Evolutionary conservation across 139 green algal species (phyloP).

Genomic region (Picochlorum costavermella): DNA sequence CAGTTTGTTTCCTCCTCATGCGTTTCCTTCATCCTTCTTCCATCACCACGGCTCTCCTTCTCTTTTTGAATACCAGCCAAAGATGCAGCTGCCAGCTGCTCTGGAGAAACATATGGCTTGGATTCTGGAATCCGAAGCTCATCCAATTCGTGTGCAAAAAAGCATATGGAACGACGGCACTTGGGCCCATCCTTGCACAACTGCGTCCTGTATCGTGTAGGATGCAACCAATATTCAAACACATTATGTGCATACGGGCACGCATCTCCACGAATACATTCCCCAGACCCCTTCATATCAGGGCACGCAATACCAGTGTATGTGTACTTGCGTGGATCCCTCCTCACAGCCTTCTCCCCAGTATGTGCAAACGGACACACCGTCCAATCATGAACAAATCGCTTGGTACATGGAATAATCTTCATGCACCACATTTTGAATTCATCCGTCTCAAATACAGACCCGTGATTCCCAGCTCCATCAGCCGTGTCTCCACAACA

Average conservation of each 20-base stretch:
- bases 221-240: slow-evolving; percentile 29
- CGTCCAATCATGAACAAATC: slow-evolving; percentile 59
- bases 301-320: slow-evolving; percentile 92
- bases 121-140: slow-evolving; percentile 23
- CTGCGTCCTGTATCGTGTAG: slow-evolving; percentile 70
- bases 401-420: slow-evolving; percentile 65
- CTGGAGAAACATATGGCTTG: slow-evolving; percentile 28
- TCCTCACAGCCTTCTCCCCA: slow-evolving; percentile 77
- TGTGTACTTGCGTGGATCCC: slow-evolving; percentile 67
- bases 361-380: slow-evolving; percentile 33
- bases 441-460: slow-evolving; percentile 13
- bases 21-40: too few species aligned
- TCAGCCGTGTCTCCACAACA: background rate
- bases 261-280: slow-evolving; percentile 51
- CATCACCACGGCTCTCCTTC: background rate
- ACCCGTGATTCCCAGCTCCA: background rate
- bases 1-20: too few species aligned
- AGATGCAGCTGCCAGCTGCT: slow-evolving; percentile 27
- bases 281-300: slow-evolving; percentile 79
- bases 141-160: slow-evolving; percentile 74
- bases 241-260: slow-evolving; percentile 65
- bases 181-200: slow-evolving; percentile 75
- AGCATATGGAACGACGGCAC: slow-evolving; percentile 72
- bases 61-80: slow-evolving; percentile 26
- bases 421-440: slow-evolving; percentile 35